These are phyloP conservation scores for Scleroderma citrinum DNA, from an alignment of 768 basidiomycete genomes.

Conservation along the genomic window DNA sequence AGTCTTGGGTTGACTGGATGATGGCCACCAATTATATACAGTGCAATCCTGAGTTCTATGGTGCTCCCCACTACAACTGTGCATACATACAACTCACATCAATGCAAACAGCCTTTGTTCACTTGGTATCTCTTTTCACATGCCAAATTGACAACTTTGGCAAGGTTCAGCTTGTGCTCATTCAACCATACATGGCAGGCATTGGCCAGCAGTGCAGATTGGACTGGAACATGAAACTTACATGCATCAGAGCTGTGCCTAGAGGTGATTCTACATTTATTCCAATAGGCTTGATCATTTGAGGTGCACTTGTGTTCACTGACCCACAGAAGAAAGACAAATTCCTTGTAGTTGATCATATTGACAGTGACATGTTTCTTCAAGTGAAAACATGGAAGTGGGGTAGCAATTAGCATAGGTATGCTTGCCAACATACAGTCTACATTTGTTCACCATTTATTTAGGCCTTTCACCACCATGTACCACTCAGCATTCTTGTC, in stretches of 20 bases:
- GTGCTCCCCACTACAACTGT: constrained; percentile 22
- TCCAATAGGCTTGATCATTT: constrained; percentile 22
- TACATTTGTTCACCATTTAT: no score
- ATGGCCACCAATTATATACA: constrained; percentile 21
- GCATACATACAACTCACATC: constrained; percentile 18
- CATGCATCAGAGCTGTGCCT: constrained; percentile 7
- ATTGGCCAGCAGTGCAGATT: constrained; percentile 1
- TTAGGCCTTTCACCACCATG: no score
- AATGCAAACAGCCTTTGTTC: constrained; percentile 11
- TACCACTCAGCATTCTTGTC: no score
- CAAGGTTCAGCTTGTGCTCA: constrained; percentile 10
- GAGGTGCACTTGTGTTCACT: constrained; percentile 19
- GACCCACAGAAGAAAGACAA: constrained; percentile 14
- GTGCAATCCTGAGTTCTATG: constrained; percentile 26
- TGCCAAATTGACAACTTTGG: constrained; percentile 3
- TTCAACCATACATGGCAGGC: constrained; percentile 13
- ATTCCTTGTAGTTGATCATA: constrained; percentile 22
- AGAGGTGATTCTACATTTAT: constrained; percentile 15
- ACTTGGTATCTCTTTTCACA: constrained; percentile 17
- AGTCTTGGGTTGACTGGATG: constrained; percentile 24
- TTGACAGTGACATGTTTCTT: constrained; percentile 27
- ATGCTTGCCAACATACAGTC: no score
- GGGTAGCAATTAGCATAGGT: no score
- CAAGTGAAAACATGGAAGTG: neutral
- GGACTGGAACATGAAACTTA: constrained; percentile 20